A percentile compares a stretch with the other conserved stretches of the same genome.
These are phyloP conservation scores for Pisolithus thermaeus DNA, from an alignment of 1,284 basidiomycete genomes.

Conservation along the genomic window DNA sequence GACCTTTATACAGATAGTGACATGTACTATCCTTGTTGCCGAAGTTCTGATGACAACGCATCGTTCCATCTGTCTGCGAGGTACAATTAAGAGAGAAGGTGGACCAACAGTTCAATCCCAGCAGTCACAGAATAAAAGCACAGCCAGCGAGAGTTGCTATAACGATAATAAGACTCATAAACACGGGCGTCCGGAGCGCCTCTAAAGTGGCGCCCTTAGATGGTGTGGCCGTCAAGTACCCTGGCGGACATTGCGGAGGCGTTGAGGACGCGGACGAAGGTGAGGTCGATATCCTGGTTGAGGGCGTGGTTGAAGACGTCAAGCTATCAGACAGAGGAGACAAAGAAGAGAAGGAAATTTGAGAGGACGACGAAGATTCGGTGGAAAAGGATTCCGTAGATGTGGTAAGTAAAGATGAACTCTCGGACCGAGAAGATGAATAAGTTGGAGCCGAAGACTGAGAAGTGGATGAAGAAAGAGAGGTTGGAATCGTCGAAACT, in stretches of 20 bases:
- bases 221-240: neutral
- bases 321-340: neutral
- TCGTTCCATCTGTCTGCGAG: too few species aligned
- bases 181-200: neutral
- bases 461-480: neutral
- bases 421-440: neutral
- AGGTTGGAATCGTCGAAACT: neutral
- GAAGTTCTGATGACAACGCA: too few species aligned
- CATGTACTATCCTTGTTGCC: too few species aligned
- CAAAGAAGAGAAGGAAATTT: neutral
- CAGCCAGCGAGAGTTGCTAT: too few species aligned
- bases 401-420: neutral
- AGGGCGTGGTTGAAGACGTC: neutral
- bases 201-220: slow-evolving; percentile 1
- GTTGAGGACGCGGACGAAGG: neutral
- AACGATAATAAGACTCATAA: too few species aligned
- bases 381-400: neutral
- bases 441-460: neutral
- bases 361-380: slow-evolving; percentile 1
- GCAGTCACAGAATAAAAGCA: too few species aligned
- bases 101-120: too few species aligned
- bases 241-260: slow-evolving; percentile 8
- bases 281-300: neutral
- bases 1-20: too few species aligned
- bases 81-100: too few species aligned